Evolutionary conservation across 768 basidiomycete genomes (phyloP).

Genomic region (Fomitopsis serialis): DNA sequence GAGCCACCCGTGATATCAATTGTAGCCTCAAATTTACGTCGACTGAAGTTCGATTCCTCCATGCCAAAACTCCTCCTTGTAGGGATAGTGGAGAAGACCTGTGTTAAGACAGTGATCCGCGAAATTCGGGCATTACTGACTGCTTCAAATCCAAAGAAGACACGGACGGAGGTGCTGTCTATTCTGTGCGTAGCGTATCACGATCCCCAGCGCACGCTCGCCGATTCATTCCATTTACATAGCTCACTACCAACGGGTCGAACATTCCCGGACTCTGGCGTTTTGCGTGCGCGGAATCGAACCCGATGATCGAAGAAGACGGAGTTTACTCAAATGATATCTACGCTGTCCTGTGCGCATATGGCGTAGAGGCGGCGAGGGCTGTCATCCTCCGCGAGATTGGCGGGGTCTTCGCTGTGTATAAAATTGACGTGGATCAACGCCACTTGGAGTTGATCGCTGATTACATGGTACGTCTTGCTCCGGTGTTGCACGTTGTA

Average conservation of each 20-base stretch:
- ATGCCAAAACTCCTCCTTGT: constrained; percentile 93
- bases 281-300: constrained; percentile 42
- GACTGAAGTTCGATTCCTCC: constrained; percentile 69
- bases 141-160: constrained; percentile 75
- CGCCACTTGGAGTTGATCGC: constrained; percentile 96
- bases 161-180: constrained; percentile 41
- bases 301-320: constrained; percentile 62
- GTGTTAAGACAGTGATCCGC: constrained; percentile 78
- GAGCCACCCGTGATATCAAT: constrained; percentile 19
- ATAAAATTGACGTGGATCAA: constrained; percentile 92
- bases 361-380: constrained; percentile 96
- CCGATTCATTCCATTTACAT: constrained; percentile 2
- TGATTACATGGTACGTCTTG: constrained; percentile 88
- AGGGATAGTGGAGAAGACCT: constrained; percentile 86
- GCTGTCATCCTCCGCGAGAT: constrained; percentile 89
- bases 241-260: constrained; percentile 90
- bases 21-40: neutral
- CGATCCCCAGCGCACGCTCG: neutral
- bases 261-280: constrained; percentile 90
- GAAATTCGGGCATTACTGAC: constrained; percentile 84
- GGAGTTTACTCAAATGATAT: constrained; percentile 93
- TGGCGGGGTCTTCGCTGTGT: constrained; percentile 85
- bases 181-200: constrained; percentile 37
- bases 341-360: constrained; percentile 83
- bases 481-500: neutral